phyloP scores from a whole-genome alignment of 1,284 basidiomycete genomes.

The Irpex sp. region DNA sequence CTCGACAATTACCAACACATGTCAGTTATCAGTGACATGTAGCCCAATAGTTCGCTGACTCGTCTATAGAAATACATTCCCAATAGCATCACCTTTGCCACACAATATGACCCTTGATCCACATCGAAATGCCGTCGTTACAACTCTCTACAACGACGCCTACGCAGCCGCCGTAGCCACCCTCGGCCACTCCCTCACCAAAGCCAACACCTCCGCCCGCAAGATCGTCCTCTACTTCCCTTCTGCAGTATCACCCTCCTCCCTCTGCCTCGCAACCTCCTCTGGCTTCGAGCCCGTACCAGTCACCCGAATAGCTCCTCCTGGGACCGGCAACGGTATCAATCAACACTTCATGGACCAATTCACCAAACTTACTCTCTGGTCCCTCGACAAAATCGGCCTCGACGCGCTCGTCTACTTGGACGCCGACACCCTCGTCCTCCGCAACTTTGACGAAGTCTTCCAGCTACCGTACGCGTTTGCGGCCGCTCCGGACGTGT shows the following conservation, averaged over 20 bases:
- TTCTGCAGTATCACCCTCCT: conserved; percentile 30
- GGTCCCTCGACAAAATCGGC: conserved; percentile 31
- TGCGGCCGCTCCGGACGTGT: conserved; percentile 39
- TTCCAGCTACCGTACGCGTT: conserved; percentile 38
- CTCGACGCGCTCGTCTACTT: conserved; percentile 32
- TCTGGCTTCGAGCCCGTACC: conserved; percentile 35
- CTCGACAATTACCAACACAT: conserved; percentile 15
- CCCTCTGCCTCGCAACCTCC: conserved; percentile 34
- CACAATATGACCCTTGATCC: neutral
- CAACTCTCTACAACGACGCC: conserved; percentile 37
- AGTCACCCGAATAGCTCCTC: conserved; percentile 35
- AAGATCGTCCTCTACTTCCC: conserved; percentile 35
- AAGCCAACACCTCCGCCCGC: conserved; percentile 30
- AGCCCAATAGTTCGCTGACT: neutral
- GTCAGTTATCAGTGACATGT: conserved; percentile 6
- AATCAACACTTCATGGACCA: conserved; percentile 35
- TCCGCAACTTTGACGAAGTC: conserved; percentile 40
- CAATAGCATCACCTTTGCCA: neutral
- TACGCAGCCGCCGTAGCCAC: conserved; percentile 37
- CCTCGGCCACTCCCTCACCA: conserved; percentile 35
- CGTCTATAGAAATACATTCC: neutral
- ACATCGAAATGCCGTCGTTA: conserved; percentile 30
- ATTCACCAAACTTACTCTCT: conserved; percentile 40
- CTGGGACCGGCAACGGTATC: conserved; percentile 29
- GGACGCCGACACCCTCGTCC: conserved; percentile 39